A percentile compares a stretch with the other conserved stretches of the same genome.
phyloP scores from a whole-genome alignment of 352 stramenopile species.

The Globisporangium cederbergense region DNA sequence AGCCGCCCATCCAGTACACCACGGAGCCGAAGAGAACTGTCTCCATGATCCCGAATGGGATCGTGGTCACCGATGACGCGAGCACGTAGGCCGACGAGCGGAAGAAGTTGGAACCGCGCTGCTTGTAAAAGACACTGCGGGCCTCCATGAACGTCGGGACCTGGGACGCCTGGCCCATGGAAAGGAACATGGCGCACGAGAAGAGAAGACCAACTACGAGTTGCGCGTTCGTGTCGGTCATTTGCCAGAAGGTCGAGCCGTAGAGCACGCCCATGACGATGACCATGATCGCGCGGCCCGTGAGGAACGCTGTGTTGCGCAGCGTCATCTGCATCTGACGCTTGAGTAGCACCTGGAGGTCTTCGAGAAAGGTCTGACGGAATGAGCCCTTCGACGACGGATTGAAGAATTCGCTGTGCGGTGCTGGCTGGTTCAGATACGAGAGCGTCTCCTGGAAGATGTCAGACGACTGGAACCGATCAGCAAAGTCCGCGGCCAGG shows the following conservation, averaged over 20 bases:
- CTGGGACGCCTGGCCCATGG: slow-evolving; percentile 73
- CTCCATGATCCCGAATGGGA: slow-evolving; percentile 66
- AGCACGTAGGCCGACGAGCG: slow-evolving; percentile 80
- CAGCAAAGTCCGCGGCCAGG: slow-evolving; percentile 39
- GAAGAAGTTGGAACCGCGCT: slow-evolving; percentile 87
- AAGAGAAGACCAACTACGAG: slow-evolving; percentile 86
- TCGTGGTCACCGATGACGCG: slow-evolving; percentile 37
- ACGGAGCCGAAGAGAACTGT: slow-evolving; percentile 82
- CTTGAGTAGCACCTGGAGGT: slow-evolving; percentile 36
- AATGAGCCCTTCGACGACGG: slow-evolving; percentile 19
- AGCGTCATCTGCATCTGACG: slow-evolving; percentile 72
- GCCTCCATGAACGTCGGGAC: slow-evolving; percentile 79
- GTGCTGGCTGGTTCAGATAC: slow-evolving; percentile 29
- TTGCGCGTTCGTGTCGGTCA: slow-evolving; percentile 48
- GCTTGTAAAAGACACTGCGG: slow-evolving; percentile 86
- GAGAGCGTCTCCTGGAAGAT: slow-evolving; percentile 47
- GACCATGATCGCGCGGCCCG: slow-evolving; percentile 48
- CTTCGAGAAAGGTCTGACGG: slow-evolving; percentile 46
- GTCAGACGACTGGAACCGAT: slow-evolving; percentile 42
- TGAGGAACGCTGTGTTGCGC: slow-evolving; percentile 46
- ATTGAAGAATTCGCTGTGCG: slow-evolving; percentile 5
- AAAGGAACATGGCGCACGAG: slow-evolving; percentile 84
- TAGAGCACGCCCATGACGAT: slow-evolving; percentile 66
- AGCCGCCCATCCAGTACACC: slow-evolving; percentile 89
- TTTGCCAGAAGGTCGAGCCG: slow-evolving; percentile 60